These are phyloP conservation scores for Yamadazyma sp. DNA, from an alignment of 805 yeast species.

Conservation along the genomic window DNA sequence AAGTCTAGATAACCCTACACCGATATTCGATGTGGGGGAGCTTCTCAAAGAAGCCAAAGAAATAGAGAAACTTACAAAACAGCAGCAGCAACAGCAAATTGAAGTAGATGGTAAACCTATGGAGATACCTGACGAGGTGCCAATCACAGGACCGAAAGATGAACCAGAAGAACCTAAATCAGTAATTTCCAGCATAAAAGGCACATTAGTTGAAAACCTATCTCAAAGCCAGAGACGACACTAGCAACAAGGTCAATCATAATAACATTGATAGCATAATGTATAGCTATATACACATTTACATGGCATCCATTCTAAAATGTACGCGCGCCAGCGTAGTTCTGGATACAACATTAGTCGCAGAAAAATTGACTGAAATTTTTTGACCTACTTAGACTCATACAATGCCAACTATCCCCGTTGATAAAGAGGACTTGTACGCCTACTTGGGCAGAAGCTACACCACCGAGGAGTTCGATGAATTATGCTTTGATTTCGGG, in stretches of 20 bases:
- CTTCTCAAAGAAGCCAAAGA: constrained; percentile 44
- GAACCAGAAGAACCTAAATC: not conserved
- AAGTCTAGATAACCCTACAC: constrained; percentile 17
- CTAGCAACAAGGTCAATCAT: not conserved
- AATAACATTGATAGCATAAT: constrained; percentile 1
- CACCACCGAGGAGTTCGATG: constrained; percentile 92
- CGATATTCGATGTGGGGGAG: constrained; percentile 48
- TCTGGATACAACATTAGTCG: not conserved
- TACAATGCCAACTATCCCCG: constrained; percentile 92
- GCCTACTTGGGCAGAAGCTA: constrained; percentile 60
- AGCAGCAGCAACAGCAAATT: constrained; percentile 6
- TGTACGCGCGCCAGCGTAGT: constrained; percentile 6
- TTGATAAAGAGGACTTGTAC: constrained; percentile 90
- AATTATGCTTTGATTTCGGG: constrained; percentile 95
- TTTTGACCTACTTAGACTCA: constrained; percentile 5
- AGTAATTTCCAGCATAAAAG: constrained; percentile 1
- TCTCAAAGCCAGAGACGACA: constrained; percentile 5
- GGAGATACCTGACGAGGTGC: constrained; percentile 15
- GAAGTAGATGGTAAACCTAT: constrained; percentile 20
- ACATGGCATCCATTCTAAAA: constrained; percentile 3
- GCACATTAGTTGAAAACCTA: no score
- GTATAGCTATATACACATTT: not conserved
- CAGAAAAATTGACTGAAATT: constrained; percentile 6
- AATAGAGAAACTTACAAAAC: constrained; percentile 29
- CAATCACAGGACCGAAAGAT: constrained; percentile 12